Evolutionary conservation across 257 asterid species (phyloP).

Genomic region (Przewalskia tangutica): DNA sequence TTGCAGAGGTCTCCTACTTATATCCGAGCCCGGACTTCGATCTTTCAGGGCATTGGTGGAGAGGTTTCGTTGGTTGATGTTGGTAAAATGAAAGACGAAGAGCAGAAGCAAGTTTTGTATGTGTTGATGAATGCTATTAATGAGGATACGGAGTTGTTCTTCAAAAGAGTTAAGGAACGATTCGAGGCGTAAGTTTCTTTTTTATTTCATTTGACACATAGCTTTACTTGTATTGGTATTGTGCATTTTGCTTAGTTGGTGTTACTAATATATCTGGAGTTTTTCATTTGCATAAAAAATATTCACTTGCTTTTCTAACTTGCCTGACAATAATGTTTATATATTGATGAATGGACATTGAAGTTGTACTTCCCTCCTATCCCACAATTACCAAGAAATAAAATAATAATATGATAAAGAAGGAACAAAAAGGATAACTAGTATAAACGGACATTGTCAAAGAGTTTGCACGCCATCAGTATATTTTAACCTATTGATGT

Average conservation of each 20-base stretch:
- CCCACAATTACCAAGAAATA: no score
- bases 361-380: no score
- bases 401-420: no score
- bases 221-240: no score
- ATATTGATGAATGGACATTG: background rate
- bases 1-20: conserved; percentile 65
- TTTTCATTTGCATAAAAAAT: background rate
- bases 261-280: background rate
- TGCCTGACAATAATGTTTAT: background rate
- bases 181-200: conserved; percentile 55
- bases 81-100: conserved; percentile 31
- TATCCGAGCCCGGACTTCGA: conserved; percentile 48
- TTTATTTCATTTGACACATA: background rate
- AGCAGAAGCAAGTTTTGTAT: conserved; percentile 46
- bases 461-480: no score
- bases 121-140: conserved; percentile 38
- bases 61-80: conserved; percentile 56
- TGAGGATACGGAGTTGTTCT: conserved; percentile 49
- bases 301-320: background rate
- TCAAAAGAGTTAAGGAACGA: conserved; percentile 60
- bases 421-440: no score
- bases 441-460: no score
- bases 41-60: conserved; percentile 39
- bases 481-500: no score
- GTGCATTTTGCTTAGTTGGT: no score